Percentiles rank a stretch among this genome's conserved stretches.
phyloP scores from a whole-genome alignment of 2,329 filamentous ascomycete species.

The Ophidiomyces ophidiicola region DNA sequence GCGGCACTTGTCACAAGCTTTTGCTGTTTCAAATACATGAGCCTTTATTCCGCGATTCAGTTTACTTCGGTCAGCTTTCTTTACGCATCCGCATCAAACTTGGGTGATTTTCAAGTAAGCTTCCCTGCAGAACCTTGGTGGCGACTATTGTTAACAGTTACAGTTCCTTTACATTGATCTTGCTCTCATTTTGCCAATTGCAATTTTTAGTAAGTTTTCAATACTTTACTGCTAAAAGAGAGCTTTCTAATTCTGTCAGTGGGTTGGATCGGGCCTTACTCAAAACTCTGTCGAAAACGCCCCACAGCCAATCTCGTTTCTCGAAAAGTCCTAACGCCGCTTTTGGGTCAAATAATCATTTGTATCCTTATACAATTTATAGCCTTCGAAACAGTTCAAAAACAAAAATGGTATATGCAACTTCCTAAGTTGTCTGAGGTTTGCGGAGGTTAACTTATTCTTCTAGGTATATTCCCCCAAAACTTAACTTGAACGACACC shows the following conservation, averaged over 20 bases:
- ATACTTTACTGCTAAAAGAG: neutral
- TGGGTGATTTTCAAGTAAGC: slow-evolving; percentile 79
- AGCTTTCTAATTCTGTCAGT: slow-evolving; percentile 37
- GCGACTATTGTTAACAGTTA: slow-evolving; percentile 8
- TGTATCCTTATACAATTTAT: slow-evolving; percentile 65
- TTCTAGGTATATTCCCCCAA: slow-evolving; percentile 62
- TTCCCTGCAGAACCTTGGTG: neutral
- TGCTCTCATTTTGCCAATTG: slow-evolving; percentile 82
- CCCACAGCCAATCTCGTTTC: slow-evolving; percentile 88
- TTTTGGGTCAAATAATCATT: slow-evolving; percentile 77
- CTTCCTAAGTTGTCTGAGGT: too few species aligned
- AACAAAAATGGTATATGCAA: slow-evolving; percentile 59
- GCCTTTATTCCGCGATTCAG: slow-evolving; percentile 95
- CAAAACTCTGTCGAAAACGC: slow-evolving; percentile 64
- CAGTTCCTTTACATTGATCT: slow-evolving; percentile 91
- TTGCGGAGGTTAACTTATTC: too few species aligned
- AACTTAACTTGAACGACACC: slow-evolving; percentile 62
- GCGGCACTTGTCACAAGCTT: slow-evolving; percentile 96
- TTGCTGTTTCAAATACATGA: slow-evolving; percentile 99
- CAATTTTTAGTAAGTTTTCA: slow-evolving; percentile 64
- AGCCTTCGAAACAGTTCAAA: slow-evolving; percentile 60
- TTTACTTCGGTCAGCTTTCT: slow-evolving; percentile 95
- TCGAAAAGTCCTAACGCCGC: slow-evolving; percentile 76
- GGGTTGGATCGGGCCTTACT: slow-evolving; percentile 87
- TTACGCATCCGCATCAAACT: slow-evolving; percentile 82